Evolutionary conservation across 2,329 filamentous ascomycete genomes (phyloP), one percentile per base, ranked within the genome.

Genomic region (Ophiosphaerella korrae): DNA sequence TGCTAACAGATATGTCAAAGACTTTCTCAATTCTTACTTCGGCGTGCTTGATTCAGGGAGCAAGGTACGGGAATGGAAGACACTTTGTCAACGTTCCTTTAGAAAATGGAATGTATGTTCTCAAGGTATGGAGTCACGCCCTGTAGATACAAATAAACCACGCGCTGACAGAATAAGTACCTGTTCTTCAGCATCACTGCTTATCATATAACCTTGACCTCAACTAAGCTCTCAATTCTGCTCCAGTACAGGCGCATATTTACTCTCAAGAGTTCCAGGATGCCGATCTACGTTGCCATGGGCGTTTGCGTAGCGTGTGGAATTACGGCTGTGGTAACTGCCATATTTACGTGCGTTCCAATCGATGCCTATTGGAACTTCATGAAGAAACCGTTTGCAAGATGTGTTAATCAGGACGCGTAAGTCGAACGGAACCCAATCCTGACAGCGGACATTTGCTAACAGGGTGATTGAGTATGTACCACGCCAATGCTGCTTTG

Each of bases 191-290:
- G 60, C 43, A 63, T 64, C 40, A 24, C 58, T 6, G 29, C 49
- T 31, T 64, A 64, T 39, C 50, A 51, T 39, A 35, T 55, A 13
- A 55, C 47, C 38, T 50, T 64, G 36, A 60, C 55, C 13, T 36
- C 54, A 12, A 64, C 56, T 23, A 64, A 64, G 38, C 40, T 64
- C 7, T 62, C 60, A 2, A 65, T 65, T n/a, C 24, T 65, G 26
- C 29, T 62, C 12, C 60, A 65, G 36, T 65, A 65, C 42, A 36
- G 55, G 16, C 53, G 60, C 23, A 63, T 66, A 38, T 64, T 66
- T 26, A 52, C 58, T 13, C 12, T 58, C 7, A 46, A 48, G 16
- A 40, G 55, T 31, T 51, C 51, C 45, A 52, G 57, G 7, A 45
- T 59, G 3, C 53, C 55, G 5, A 57, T 64, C 13, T 62, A 63